Conservation (phyloP, 2,329 filamentous ascomycete species). For the Aspergillus flavus region DNA sequence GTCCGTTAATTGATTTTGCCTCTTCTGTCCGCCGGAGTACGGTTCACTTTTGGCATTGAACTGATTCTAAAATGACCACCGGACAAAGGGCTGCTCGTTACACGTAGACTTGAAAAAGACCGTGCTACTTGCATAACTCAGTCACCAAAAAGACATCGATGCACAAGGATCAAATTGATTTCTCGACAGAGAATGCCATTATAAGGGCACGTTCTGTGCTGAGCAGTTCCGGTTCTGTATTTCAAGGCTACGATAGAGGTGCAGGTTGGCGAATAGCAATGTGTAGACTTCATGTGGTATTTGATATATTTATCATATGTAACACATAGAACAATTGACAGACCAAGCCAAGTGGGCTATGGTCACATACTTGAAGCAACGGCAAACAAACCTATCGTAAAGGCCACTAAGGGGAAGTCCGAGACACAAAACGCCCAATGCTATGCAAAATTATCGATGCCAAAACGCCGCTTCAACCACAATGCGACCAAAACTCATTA, state of each 20-base stretch:
- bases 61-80: too few species aligned
- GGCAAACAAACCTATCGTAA: neutral
- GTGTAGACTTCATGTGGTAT: neutral
- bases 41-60: too few species aligned
- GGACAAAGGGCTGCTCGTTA: too few species aligned
- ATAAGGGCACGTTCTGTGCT: neutral
- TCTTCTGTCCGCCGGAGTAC: too few species aligned
- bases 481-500: neutral
- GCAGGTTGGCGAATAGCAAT: neutral
- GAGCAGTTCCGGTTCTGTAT: too few species aligned
- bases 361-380: neutral
- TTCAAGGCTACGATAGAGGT: neutral
- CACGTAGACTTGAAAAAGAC: too few species aligned
- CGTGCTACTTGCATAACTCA: too few species aligned
- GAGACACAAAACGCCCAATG: conserved; percentile 7
- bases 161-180: neutral
- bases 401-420: neutral
- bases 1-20: too few species aligned
- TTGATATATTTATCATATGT: neutral
- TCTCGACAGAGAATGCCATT: neutral
- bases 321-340: neutral
- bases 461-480: conserved; percentile 1
- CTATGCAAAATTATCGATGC: conserved; percentile 6
- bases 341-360: neutral
- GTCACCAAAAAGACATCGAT: too few species aligned